phyloP scores from a whole-genome alignment of 495 filamentous ascomycete genomes.

The Hyaloscypha finlandica region DNA sequence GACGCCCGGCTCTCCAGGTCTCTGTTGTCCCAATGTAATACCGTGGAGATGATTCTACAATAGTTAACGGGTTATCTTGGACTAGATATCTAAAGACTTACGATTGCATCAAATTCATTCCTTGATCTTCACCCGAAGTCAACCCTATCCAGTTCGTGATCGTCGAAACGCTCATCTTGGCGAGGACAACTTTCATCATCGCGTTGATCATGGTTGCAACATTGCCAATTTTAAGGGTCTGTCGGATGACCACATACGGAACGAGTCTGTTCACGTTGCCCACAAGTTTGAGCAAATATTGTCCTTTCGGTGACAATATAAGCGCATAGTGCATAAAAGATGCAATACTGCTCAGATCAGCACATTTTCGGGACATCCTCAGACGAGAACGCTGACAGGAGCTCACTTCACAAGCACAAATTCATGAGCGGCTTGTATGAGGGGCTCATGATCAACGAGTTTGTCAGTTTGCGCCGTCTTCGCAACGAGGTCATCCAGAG shows the following conservation, averaged over 20 bases:
- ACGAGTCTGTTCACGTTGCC: constrained; percentile 59
- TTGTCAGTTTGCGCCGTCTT: constrained; percentile 53
- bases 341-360: constrained; percentile 47
- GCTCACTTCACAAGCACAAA: constrained; percentile 55
- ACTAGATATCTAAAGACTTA: constrained; percentile 32
- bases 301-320: constrained; percentile 62
- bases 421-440: constrained; percentile 58
- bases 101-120: constrained; percentile 66
- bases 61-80: neutral
- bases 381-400: neutral
- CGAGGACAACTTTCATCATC: constrained; percentile 61
- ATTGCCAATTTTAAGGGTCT: constrained; percentile 66
- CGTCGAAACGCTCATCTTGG: constrained; percentile 62
- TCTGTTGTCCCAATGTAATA: constrained; percentile 60
- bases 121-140: constrained; percentile 59
- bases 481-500: constrained; percentile 58
- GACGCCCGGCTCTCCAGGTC: constrained; percentile 57
- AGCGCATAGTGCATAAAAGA: constrained; percentile 65
- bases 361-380: neutral
- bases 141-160: constrained; percentile 68
- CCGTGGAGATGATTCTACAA: constrained; percentile 62
- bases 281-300: constrained; percentile 58
- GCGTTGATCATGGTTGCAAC: constrained; percentile 69
- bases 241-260: constrained; percentile 59
- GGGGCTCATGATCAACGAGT: constrained; percentile 55